Evolutionary conservation across 2,329 filamentous ascomycete species (phyloP), one percentile per base, ranked within the genome.

Genomic region (Penicillium sp.): DNA sequence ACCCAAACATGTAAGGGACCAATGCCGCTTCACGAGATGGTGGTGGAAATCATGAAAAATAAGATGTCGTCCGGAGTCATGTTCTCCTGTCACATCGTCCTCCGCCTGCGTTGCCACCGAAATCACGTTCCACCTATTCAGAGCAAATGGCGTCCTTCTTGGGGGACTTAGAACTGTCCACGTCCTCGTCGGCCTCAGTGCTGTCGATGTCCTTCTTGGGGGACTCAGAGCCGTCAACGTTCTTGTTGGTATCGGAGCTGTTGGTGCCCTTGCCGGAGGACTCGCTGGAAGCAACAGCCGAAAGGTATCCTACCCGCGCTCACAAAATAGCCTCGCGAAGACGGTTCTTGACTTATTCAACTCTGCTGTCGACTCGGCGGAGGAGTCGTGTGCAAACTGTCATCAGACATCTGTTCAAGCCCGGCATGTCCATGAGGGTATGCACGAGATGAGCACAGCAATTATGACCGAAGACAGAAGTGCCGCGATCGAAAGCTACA

Each of bases 1-100:
- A 21, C 34, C 8, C 25, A 23, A 23, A 46, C 12, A 46, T 15
- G 15, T 9, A 3, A 23, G 8, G 12, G 16, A 34, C 23, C 16
- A 0, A 7, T 9, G n/a, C 1, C 10, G 21, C 3, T 16, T 15
- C 0, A 12, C 6, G 8, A n/a, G 15, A 23, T 3, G 9, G 35
- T 8, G 23, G 5, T 34, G 6, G 15, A 2, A 13, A 23, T 2
- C 5, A 23, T 1, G 9, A 40, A 13, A 16, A 27, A 0, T 5
- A 42, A 18, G 16, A 18, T 16, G 18, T 21, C 18, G 18, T 21
- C 18, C 9, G 10, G 10, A 42, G 25, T 4, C 40, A n/a, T 8
- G 15, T 18, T 15, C 1, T 12, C 2, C 38, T 7, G 21, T 15
- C 38, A 3, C 18, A 5, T 21, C 6, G 5, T 39, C 6, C 18